Conservation (phyloP, 768 basidiomycete genomes). For the Termitomyces sp. region DNA sequence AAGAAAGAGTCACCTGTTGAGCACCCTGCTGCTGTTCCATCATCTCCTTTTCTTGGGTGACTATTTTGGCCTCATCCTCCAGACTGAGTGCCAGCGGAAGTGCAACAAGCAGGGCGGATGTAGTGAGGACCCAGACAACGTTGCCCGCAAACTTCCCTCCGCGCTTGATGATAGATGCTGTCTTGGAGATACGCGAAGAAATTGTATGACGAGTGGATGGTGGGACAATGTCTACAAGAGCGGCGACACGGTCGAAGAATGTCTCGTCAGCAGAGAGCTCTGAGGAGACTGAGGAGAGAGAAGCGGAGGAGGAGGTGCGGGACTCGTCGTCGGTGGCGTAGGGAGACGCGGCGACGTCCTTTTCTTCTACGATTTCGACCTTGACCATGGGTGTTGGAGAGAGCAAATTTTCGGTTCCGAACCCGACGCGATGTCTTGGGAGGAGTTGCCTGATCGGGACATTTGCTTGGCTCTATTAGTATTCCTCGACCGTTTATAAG, state of each 20-base stretch:
- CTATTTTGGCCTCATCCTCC: slow-evolving; percentile 94
- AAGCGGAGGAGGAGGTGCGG: slow-evolving; percentile 62
- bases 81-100: slow-evolving; percentile 88
- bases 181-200: slow-evolving; percentile 49
- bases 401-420: slow-evolving; percentile 22
- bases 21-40: slow-evolving; percentile 89
- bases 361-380: slow-evolving; percentile 83
- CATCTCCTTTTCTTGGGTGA: slow-evolving; percentile 92
- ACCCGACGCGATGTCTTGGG: slow-evolving; percentile 9
- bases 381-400: slow-evolving; percentile 69
- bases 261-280: slow-evolving; percentile 74
- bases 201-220: slow-evolving; percentile 83
- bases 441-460: slow-evolving; percentile 14
- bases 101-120: slow-evolving; percentile 89
- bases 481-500: slow-evolving; percentile 27
- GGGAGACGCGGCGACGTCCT: slow-evolving; percentile 63
- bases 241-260: slow-evolving; percentile 78
- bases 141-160: slow-evolving; percentile 75
- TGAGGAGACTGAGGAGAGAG: slow-evolving; percentile 77
- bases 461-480: slow-evolving; percentile 24
- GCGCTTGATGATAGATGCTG: slow-evolving; percentile 60
- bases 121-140: slow-evolving; percentile 92
- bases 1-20: slow-evolving; percentile 61
- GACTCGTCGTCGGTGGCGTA: slow-evolving; percentile 75
- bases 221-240: slow-evolving; percentile 94